phyloP scores from a whole-genome alignment of 2,329 filamentous ascomycete species.

The Teratosphaeria pseudoeucalypti region DNA sequence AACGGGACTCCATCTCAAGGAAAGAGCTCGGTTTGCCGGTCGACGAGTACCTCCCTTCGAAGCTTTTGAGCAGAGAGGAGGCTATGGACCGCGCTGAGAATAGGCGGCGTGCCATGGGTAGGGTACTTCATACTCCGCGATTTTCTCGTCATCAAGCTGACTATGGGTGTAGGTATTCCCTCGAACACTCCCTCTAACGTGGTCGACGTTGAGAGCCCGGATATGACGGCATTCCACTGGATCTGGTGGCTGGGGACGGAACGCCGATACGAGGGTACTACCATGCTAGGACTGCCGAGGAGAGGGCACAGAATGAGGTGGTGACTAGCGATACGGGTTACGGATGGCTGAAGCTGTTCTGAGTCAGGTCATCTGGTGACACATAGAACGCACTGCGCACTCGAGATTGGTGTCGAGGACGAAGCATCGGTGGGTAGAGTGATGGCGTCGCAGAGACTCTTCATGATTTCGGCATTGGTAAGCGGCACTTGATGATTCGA shows the following conservation, averaged over 20 bases:
- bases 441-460: too few species aligned
- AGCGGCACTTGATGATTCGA: too few species aligned
- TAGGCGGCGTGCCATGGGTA: neutral
- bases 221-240: neutral
- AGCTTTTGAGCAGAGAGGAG: neutral
- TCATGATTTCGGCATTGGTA: too few species aligned
- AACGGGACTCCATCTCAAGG: neutral
- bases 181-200: neutral
- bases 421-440: too few species aligned
- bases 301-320: neutral
- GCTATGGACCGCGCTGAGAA: neutral
- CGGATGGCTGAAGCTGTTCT: neutral
- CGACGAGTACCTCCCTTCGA: neutral
- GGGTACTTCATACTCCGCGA: neutral
- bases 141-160: neutral
- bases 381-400: too few species aligned
- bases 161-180: neutral
- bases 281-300: neutral
- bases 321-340: neutral
- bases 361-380: too few species aligned
- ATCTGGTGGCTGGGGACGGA: neutral
- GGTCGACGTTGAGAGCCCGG: neutral
- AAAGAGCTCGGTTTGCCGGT: neutral
- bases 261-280: neutral
- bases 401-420: too few species aligned